Base-by-base conservation (phyloP, 208 protist genomes). In the Leishmania braziliensis region DNA sequence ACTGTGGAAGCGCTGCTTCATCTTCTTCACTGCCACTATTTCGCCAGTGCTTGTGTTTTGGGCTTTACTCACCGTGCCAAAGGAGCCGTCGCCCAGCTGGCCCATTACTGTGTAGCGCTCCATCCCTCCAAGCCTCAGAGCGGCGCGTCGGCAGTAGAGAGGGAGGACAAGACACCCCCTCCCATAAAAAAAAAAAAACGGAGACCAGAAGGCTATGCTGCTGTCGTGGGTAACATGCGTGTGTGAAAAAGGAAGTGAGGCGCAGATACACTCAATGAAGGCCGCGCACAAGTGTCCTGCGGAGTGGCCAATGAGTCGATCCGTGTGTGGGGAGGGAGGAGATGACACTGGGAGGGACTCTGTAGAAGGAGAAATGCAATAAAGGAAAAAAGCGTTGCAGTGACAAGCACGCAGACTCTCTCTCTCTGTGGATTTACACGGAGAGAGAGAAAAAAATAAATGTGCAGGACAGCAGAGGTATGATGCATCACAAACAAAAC, bases 21-120 rank as follows among this genome's bases (percentile, higher is more conserved):
- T 99, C 84, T 98, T 98, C 84, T 99, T 99, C 43, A 99, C 98
- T 10, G 99, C 99, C 12, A 99, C 98, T 33, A 99, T 90, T 75
- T 99, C 98, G 9, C 91, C 92, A 0, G 87, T 99, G 23, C 92
- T 60, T 10, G 78, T 93, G 77, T 99, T 92, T 50, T 96, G 86
- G 6, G 98, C 98, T 77, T 98, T 99, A 46, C 96, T 95, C 20
- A 99, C 99, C 5, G 92, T 93, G 77, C 99, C 99, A 84, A 99
- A 99, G 3, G 98, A 98, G 36, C 99, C 99, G 89, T 99, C 98
- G 20, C 99, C 99, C 5, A 99, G 62, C 76, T 97, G 90, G 74
- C 98, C 96, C 51, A 98, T 88, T 54, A 98, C 95, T n/a, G 98
- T 95, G 88, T 99, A 99, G 8, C 97, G 90, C 75, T 99, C 98